These are phyloP conservation scores for Diaporthe citriasiana DNA, from an alignment of 2,329 filamentous ascomycete genomes.

Conservation along the genomic window DNA sequence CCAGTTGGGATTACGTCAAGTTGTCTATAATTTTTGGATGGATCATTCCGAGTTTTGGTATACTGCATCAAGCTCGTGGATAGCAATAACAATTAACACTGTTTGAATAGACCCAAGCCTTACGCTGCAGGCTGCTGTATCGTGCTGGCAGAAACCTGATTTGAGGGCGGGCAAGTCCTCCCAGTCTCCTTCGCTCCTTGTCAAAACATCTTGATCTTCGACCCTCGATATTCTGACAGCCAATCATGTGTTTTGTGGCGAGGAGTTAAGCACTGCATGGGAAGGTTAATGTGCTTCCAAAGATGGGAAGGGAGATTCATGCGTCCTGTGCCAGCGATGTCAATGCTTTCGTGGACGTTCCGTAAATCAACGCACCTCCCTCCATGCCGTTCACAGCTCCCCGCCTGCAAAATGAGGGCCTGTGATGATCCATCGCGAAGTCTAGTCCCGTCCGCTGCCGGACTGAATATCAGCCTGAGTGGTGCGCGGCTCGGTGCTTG, in stretches of 20 bases:
- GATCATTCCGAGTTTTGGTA: not conserved
- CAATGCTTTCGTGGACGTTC: not conserved
- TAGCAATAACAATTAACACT: conserved; percentile 16
- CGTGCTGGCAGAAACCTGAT: not conserved
- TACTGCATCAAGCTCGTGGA: not conserved
- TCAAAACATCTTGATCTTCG: not conserved
- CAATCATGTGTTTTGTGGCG: not conserved
- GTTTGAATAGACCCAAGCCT: conserved; percentile 6
- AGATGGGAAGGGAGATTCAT: not conserved
- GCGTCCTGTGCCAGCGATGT: too few relatives aligned
- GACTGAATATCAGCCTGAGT: not conserved
- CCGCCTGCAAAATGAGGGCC: not conserved
- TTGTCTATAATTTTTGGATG: not conserved
- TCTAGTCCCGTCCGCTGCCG: not conserved
- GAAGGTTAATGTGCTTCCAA: not conserved
- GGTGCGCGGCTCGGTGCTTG: conserved; percentile 1
- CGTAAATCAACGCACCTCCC: not conserved
- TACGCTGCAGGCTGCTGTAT: not conserved
- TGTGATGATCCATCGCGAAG: not conserved
- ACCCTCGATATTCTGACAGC: not conserved
- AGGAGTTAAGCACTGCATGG: not conserved
- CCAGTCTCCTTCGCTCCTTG: not conserved
- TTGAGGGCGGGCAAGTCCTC: not conserved
- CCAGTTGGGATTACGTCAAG: not conserved
- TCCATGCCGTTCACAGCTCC: not conserved